Evolutionary conservation across 208 protist genomes (phyloP).

Genomic region (Vickermania spadyakhi): DNA sequence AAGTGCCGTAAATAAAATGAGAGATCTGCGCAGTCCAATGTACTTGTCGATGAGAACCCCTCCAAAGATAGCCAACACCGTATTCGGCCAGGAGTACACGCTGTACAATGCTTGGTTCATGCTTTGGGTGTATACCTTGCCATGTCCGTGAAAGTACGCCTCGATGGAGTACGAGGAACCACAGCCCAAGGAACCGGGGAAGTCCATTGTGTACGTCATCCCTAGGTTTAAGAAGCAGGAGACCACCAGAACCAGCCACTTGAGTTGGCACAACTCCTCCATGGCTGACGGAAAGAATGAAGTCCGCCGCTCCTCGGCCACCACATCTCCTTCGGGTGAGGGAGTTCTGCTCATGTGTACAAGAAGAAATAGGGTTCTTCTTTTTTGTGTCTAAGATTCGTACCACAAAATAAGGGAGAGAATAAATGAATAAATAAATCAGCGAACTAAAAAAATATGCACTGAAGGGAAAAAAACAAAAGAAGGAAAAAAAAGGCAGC

Average conservation of each 20-base stretch:
- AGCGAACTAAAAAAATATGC: too few relatives aligned
- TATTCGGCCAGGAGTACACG: slow-evolving; percentile 91
- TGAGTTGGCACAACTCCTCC: slow-evolving; percentile 16
- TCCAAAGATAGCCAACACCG: slow-evolving; percentile 70
- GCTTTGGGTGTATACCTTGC: slow-evolving; percentile 52
- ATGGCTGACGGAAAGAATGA: not conserved
- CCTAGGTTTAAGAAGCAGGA: slow-evolving; percentile 85
- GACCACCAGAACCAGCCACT: slow-evolving; percentile 65
- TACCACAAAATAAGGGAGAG: too few relatives aligned
- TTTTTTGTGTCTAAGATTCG: too few relatives aligned
- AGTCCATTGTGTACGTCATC: slow-evolving; percentile 77
- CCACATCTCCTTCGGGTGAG: not conserved
- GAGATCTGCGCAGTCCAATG: slow-evolving; percentile 60
- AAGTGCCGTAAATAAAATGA: slow-evolving; percentile 72
- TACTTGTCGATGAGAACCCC: slow-evolving; percentile 87
- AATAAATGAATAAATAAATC: too few relatives aligned
- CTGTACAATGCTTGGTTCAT: slow-evolving; percentile 90
- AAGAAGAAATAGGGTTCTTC: too few relatives aligned
- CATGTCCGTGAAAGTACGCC: slow-evolving; percentile 29
- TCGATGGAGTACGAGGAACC: slow-evolving; percentile 53
- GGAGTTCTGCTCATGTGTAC: not conserved
- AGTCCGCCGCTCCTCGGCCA: slow-evolving; percentile 2
- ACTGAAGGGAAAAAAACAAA: too few relatives aligned
- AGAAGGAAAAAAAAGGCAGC: too few relatives aligned
- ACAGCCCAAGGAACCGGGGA: slow-evolving; percentile 66